phyloP scores from a whole-genome alignment of 345 rosid species.

The Capsella bursapastoris region DNA sequence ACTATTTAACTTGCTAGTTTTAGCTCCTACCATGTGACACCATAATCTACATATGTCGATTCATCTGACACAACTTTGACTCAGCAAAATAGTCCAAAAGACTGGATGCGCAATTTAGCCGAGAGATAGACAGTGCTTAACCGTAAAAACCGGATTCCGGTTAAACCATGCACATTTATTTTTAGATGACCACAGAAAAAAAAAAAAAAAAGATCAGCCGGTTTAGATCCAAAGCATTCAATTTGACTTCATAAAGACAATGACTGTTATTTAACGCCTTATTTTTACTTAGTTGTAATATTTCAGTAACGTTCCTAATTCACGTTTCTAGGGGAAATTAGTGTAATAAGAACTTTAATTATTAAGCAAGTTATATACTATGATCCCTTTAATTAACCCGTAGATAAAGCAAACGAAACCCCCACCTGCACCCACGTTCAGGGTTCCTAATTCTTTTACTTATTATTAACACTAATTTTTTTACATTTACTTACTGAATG shows the following conservation, averaged over 20 bases:
- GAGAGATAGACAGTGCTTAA: not conserved
- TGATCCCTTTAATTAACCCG: slow-evolving; percentile 40
- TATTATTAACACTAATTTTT: not conserved
- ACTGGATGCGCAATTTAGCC: not conserved
- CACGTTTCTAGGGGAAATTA: slow-evolving; percentile 18
- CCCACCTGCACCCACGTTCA: slow-evolving; percentile 29
- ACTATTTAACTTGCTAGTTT: too few relatives aligned
- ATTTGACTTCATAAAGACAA: slow-evolving; percentile 24
- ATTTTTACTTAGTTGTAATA: too few relatives aligned
- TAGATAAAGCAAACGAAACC: slow-evolving; percentile 27
- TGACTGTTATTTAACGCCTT: slow-evolving; percentile 24
- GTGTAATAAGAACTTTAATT: slow-evolving; percentile 28
- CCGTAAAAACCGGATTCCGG: slow-evolving; percentile 17
- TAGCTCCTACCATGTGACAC: too few relatives aligned
- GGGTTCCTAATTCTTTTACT: slow-evolving; percentile 7
- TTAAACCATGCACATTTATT: slow-evolving; percentile 3
- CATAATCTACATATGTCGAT: too few relatives aligned
- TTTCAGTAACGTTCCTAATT: not conserved
- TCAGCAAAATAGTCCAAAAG: too few relatives aligned
- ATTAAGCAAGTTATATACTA: slow-evolving; percentile 18
- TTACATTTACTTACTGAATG: not conserved
- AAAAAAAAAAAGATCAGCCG: not conserved
- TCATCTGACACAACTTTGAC: too few relatives aligned
- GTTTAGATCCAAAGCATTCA: slow-evolving; percentile 30
- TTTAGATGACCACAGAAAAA: not conserved